phyloP scores from a whole-genome alignment of 371 early-diverging fungal species.

The Circinella umbellata region DNA sequence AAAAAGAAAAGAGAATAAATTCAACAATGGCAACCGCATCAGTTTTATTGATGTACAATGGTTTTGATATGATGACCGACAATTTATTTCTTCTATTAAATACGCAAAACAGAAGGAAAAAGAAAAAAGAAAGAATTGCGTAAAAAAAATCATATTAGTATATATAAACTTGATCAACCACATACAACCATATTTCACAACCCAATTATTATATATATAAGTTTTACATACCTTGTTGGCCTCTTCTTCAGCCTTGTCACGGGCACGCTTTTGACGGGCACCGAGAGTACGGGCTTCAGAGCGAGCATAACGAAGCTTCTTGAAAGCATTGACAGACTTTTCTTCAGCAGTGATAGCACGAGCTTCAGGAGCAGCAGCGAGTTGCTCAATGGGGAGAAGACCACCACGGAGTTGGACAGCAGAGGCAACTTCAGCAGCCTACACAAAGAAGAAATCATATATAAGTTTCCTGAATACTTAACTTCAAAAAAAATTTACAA shows the following conservation, averaged over 20 bases:
- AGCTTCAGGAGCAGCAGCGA: conserved; percentile 69
- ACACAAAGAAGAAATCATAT: background rate
- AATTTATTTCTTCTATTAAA: conserved; percentile 18
- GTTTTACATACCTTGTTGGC: conserved; percentile 70
- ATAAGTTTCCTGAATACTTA: background rate
- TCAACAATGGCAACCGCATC: conserved; percentile 11
- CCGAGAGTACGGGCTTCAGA: conserved; percentile 85
- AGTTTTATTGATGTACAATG: conserved; percentile 11
- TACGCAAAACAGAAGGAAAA: background rate
- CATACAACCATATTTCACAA: background rate
- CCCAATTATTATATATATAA: background rate
- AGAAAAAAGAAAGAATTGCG: background rate
- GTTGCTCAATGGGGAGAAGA: conserved; percentile 80
- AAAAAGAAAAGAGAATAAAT: background rate
- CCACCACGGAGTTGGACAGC: conserved; percentile 79
- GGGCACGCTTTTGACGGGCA: conserved; percentile 82
- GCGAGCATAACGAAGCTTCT: conserved; percentile 90
- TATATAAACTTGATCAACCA: background rate
- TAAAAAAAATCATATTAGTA: background rate
- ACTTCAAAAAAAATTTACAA: no score
- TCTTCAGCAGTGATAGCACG: conserved; percentile 88
- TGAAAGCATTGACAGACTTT: conserved; percentile 82
- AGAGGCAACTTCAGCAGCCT: conserved; percentile 69
- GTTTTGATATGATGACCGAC: conserved; percentile 11
- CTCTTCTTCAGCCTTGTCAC: conserved; percentile 85